Evolutionary conservation across 192 early-diverging fungal species (phyloP).

Genomic region (Irineochytrium annulatum): DNA sequence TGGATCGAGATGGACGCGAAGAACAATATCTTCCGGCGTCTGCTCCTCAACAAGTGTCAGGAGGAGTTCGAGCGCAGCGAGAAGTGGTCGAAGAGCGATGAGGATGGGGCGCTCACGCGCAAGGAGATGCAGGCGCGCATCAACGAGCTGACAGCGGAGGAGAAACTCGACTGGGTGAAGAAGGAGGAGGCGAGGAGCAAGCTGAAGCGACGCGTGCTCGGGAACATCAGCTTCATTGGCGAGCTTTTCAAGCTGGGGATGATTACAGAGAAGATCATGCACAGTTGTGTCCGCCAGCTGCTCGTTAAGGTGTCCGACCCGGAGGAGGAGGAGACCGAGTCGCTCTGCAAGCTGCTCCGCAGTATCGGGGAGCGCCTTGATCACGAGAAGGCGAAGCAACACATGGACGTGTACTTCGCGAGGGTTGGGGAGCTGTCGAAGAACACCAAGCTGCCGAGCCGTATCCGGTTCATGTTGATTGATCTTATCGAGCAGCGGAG

Average conservation of each 20-base stretch:
- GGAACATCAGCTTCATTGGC: constrained; percentile 90
- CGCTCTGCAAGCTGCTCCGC: constrained; percentile 83
- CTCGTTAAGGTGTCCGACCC: constrained; percentile 66
- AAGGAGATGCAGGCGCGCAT: constrained; percentile 30
- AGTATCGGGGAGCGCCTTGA: constrained; percentile 86
- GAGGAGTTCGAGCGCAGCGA: constrained; percentile 88
- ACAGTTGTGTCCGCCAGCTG: constrained; percentile 78
- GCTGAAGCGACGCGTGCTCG: constrained; percentile 91
- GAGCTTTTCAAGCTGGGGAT: constrained; percentile 89
- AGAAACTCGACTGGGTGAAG: constrained; percentile 51
- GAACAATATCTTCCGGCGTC: constrained; percentile 82
- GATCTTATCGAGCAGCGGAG: constrained; percentile 84
- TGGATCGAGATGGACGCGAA: constrained; percentile 67
- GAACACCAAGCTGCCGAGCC: constrained; percentile 66
- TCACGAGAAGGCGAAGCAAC: constrained; percentile 45
- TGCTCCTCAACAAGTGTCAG: constrained; percentile 91
- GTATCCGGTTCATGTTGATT: constrained; percentile 90
- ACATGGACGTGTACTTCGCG: constrained; percentile 85
- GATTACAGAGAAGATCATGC: constrained; percentile 94
- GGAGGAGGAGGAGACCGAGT: constrained; percentile 95
- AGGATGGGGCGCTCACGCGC: constrained; percentile 21
- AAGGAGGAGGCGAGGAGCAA: constrained; percentile 76
- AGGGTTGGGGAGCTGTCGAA: constrained; percentile 73
- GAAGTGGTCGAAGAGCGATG: constrained; percentile 62
- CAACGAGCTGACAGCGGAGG: constrained; percentile 64